A percentile compares a stretch with the other conserved stretches of the same genome.
Evolutionary conservation across 257 asterid genomes (phyloP).

Genomic region (Apocynum venetum): DNA sequence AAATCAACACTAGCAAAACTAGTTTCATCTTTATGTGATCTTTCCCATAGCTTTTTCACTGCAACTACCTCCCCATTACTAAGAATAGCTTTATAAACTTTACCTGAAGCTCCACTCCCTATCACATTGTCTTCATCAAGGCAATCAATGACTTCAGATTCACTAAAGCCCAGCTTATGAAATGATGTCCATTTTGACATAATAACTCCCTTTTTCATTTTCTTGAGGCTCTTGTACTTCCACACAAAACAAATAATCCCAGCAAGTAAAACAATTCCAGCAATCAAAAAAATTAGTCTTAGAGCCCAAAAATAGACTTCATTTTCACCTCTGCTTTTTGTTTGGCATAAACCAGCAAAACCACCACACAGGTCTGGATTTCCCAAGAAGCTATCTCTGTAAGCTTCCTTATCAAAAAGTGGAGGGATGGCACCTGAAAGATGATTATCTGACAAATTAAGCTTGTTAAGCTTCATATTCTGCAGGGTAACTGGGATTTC

Average conservation of each 20-base stretch:
- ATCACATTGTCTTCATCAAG: constrained; percentile 64
- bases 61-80: constrained; percentile 74
- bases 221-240: constrained; percentile 40
- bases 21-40: constrained; percentile 24
- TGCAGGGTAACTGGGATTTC: constrained; percentile 50
- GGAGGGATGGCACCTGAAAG: constrained; percentile 67
- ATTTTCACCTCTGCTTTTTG: constrained; percentile 3
- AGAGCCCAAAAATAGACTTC: constrained; percentile 34
- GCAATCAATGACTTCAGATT: constrained; percentile 46
- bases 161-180: constrained; percentile 65
- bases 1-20: constrained; percentile 20
- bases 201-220: constrained; percentile 22
- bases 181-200: constrained; percentile 76
- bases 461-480: constrained; percentile 58
- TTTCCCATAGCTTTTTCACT: constrained; percentile 57
- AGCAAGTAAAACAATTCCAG: constrained; percentile 39
- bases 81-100: constrained; percentile 62
- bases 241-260: constrained; percentile 41
- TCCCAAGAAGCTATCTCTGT: constrained; percentile 58
- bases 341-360: constrained; percentile 35
- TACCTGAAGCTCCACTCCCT: constrained; percentile 72
- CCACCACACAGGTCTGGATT: constrained; percentile 59
- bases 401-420: constrained; percentile 32
- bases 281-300: constrained; percentile 29
- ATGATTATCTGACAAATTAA: constrained; percentile 59